Conservation (phyloP, 768 basidiomycete genomes). For the Lactarius evosmus region DNA sequence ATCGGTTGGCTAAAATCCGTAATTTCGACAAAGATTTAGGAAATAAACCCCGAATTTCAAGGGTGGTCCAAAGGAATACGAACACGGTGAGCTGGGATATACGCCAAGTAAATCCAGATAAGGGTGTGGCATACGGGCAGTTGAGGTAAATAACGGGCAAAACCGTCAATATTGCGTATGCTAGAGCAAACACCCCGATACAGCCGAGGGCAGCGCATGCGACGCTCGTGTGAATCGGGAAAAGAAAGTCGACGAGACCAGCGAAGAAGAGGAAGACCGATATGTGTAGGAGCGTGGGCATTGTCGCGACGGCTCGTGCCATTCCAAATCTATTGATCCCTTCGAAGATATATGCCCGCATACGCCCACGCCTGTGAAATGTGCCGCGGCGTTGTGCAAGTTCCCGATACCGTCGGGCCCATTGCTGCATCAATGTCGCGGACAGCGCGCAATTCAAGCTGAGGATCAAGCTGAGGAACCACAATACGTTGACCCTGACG, state of each 20-base stretch:
- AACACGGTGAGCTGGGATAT: constrained; percentile 1
- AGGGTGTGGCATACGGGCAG: constrained; percentile 8
- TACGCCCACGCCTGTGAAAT: not conserved
- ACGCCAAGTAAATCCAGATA: constrained; percentile 1
- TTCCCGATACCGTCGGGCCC: no score
- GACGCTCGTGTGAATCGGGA: constrained; percentile 1
- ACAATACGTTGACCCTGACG: constrained; percentile 5
- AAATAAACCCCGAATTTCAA: not conserved
- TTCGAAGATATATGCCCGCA: not conserved
- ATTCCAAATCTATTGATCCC: not conserved
- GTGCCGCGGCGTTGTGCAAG: no score
- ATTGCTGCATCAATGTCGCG: no score
- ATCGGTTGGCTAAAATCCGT: not conserved
- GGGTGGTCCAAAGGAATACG: not conserved
- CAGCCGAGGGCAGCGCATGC: not conserved
- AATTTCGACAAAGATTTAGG: not conserved
- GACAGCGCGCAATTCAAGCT: no score
- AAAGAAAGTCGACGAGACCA: constrained; percentile 16
- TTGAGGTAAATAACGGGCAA: constrained; percentile 1
- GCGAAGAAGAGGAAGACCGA: constrained; percentile 13
- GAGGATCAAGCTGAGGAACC: no score
- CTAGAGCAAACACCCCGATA: not conserved
- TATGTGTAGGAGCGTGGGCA: constrained; percentile 11
- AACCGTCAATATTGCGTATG: not conserved
- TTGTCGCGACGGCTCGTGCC: not conserved